Percentiles rank a stretch among this genome's conserved stretches.
Conservation (phyloP, 441 rosid genomes). For the Pelargonium myrrhifolium region DNA sequence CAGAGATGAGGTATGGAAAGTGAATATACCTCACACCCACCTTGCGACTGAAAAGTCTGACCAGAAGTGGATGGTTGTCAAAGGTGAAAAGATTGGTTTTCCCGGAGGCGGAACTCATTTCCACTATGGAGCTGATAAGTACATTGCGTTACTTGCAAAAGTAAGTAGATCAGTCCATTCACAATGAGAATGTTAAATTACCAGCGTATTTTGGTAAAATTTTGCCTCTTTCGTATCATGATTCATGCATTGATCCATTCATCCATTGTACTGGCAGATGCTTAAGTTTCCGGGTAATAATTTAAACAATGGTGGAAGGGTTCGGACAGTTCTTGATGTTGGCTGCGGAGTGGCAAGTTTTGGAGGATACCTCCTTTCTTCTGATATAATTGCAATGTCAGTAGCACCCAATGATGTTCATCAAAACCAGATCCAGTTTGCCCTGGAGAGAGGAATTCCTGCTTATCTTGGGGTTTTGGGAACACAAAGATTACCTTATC, state of each 20-base stretch:
- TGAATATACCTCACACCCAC: conserved; percentile 95
- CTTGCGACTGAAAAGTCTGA: conserved; percentile 96
- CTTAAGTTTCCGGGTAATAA: conserved; percentile 66
- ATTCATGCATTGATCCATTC: conserved; percentile 12
- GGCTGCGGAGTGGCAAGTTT: conserved; percentile 99
- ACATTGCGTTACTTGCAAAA: conserved; percentile 85
- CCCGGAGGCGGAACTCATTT: conserved; percentile 99
- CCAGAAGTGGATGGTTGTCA: conserved; percentile 98
- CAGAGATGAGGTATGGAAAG: conserved; percentile 99
- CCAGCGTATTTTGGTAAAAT: too few relatives aligned
- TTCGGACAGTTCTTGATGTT: conserved; percentile 86
- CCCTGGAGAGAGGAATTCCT: conserved; percentile 94
- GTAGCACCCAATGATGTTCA: conserved; percentile 97
- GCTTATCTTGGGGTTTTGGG: conserved; percentile 96
- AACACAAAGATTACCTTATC: conserved; percentile 93
- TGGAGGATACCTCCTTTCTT: conserved; percentile 87
- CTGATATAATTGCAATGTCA: conserved; percentile 75
- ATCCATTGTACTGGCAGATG: conserved; percentile 48
- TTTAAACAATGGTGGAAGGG: conserved; percentile 65
- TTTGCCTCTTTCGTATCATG: not conserved
- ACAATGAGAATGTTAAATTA: too few relatives aligned
- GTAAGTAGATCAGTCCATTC: conserved; percentile 32
- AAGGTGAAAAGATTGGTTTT: conserved; percentile 79
- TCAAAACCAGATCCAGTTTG: conserved; percentile 98
- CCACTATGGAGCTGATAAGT: conserved; percentile 96